Evolutionary conservation across 257 asterid genomes (phyloP), one percentile per base, ranked within the genome.

Genomic region (Nicotiana knightiana): DNA sequence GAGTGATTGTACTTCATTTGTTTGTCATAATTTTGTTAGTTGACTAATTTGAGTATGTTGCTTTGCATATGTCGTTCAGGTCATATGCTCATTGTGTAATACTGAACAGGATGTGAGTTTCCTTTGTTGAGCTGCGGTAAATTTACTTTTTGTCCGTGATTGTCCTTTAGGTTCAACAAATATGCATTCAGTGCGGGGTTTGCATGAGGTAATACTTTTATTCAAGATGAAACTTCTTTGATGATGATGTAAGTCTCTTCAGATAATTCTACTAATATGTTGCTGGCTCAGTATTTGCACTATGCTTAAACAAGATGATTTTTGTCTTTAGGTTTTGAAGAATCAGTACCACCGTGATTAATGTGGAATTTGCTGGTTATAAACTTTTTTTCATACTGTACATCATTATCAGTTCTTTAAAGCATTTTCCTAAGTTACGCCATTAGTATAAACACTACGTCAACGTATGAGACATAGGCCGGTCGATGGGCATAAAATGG

Each of bases 351-450:
- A 93, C 84, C 89, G 97, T 66, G 92, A 93, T 24, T 83, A 85
- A 88, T 93, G 96, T 85, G 96, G 93, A 86, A 93, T 93, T 80
- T 93, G 97, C 94, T 89, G 97, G 97, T 91, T 76, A 83, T 76
- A 18, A n/a, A 30, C 2, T 30, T 66, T 10, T 67, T 71, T 71
- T 43, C 37, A 6, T 12, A 71, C 78, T 71, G 59, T 21, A 21
- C 37, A 71, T 43, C 11, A 21, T 39, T 70, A 11, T 68, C 33
- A 9, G 57, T 68, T 70, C 58, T 21, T 15, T 1, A 21, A n/a
- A 11, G 35, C 58, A 70, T 43, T 70, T 70, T 21, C 12, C 58
- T 70, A n/a, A 21, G 37, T 21, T 21, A 70, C 21, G 0, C 35
- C 58, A 2, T 70, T 21, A 16, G 10, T 43, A 17, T 37, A 11